Conservation (phyloP, 2,329 filamentous ascomycete species). For the Trichophyton benhamiae region DNA sequence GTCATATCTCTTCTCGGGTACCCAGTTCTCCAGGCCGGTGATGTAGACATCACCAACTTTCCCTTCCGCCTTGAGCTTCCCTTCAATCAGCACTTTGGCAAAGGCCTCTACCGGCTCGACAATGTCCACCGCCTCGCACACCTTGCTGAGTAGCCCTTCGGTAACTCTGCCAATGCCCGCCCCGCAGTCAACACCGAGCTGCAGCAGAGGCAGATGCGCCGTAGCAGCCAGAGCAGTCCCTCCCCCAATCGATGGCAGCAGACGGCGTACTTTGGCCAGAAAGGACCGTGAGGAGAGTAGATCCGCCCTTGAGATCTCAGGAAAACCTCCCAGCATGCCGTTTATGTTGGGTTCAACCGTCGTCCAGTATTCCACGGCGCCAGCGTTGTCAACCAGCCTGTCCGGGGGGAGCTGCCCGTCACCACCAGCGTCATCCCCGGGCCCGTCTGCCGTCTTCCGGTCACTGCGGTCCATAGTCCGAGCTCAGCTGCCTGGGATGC, state of each 20-base stretch:
- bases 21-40: conserved; percentile 63
- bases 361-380: conserved; percentile 30
- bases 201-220: neutral
- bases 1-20: conserved; percentile 49
- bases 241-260: conserved; percentile 14
- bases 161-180: conserved; percentile 75
- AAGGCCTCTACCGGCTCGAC: conserved; percentile 80
- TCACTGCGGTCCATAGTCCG: neutral
- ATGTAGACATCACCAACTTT: conserved; percentile 55
- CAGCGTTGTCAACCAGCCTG: conserved; percentile 25
- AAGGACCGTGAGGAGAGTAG: conserved; percentile 59
- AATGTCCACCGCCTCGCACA: conserved; percentile 63
- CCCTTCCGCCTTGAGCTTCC: conserved; percentile 28
- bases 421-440: neutral
- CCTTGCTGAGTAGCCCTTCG: conserved; percentile 56
- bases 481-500: too few species aligned
- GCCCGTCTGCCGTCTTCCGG: neutral
- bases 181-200: conserved; percentile 46
- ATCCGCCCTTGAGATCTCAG: conserved; percentile 56
- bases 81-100: conserved; percentile 46
- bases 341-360: conserved; percentile 37
- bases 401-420: conserved; percentile 13
- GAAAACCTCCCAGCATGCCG: conserved; percentile 62
- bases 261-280: conserved; percentile 49
- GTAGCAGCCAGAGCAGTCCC: neutral